A percentile compares a stretch with the other conserved stretches of the same genome.
Evolutionary conservation across 2,329 filamentous ascomycete species (phyloP).

Genomic region (Ophiostoma novo-ulmi): DNA sequence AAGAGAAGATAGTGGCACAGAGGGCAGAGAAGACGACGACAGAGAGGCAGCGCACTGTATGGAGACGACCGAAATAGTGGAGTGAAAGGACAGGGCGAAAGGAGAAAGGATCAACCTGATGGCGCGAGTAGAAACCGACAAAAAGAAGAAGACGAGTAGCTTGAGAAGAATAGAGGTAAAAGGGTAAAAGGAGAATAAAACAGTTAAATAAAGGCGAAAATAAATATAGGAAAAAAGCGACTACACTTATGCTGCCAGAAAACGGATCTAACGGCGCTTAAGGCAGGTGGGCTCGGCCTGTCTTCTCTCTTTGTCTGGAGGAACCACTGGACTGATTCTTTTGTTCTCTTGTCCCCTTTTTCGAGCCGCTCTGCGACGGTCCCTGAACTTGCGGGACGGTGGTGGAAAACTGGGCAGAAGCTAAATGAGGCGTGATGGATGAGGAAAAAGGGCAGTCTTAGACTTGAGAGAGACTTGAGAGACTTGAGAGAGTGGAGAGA

Average conservation of each 20-base stretch:
- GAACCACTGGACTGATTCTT: neutral
- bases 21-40: neutral
- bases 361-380: neutral
- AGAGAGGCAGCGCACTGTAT: conserved; percentile 3
- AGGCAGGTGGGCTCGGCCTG: neutral
- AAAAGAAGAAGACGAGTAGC: neutral
- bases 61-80: neutral
- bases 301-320: neutral
- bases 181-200: neutral
- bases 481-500: neutral
- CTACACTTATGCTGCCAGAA: neutral
- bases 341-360: neutral
- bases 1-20: neutral
- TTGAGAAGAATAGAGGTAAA: neutral
- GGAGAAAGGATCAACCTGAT: neutral
- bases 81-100: conserved; percentile 2
- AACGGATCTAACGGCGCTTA: neutral
- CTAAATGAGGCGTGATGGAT: neutral
- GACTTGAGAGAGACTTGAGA: neutral
- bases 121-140: neutral
- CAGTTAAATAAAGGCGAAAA: neutral
- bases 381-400: conserved; percentile 10
- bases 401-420: conserved; percentile 16
- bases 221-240: neutral
- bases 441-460: neutral